Conservation (phyloP, 805 yeast genomes). For the Suhomyces xylopsoci region DNA sequence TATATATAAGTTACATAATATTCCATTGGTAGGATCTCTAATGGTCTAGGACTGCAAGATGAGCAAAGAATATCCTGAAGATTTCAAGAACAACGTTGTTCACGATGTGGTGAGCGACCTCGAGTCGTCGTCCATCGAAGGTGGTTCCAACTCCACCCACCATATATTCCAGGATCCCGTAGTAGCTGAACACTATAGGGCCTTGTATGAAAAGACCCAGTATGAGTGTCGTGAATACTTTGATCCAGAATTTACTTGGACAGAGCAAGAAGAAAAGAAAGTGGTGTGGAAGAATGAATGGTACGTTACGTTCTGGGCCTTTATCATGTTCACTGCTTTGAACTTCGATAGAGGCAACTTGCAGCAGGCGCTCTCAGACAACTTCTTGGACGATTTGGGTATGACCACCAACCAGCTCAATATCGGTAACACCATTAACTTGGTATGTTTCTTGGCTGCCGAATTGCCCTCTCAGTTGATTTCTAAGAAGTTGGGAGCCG, state of each 20-base stretch:
- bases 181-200: constrained; percentile 44
- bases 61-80: neutral
- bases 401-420: constrained; percentile 23
- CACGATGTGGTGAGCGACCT: neutral
- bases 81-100: neutral
- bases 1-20: neutral
- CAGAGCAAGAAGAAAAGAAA: constrained; percentile 18
- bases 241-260: constrained; percentile 51
- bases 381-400: constrained; percentile 19
- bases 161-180: constrained; percentile 35
- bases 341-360: constrained; percentile 25
- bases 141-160: neutral
- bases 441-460: constrained; percentile 20
- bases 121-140: neutral
- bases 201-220: constrained; percentile 44
- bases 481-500: constrained; percentile 25
- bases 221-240: constrained; percentile 56
- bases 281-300: constrained; percentile 20
- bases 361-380: constrained; percentile 23
- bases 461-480: constrained; percentile 26
- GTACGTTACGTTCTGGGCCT: constrained; percentile 22
- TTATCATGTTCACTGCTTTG: constrained; percentile 21
- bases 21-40: neutral
- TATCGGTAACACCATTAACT: constrained; percentile 20
- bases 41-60: neutral